phyloP scores from a whole-genome alignment of 805 yeast species.

The Candida ficus region DNA sequence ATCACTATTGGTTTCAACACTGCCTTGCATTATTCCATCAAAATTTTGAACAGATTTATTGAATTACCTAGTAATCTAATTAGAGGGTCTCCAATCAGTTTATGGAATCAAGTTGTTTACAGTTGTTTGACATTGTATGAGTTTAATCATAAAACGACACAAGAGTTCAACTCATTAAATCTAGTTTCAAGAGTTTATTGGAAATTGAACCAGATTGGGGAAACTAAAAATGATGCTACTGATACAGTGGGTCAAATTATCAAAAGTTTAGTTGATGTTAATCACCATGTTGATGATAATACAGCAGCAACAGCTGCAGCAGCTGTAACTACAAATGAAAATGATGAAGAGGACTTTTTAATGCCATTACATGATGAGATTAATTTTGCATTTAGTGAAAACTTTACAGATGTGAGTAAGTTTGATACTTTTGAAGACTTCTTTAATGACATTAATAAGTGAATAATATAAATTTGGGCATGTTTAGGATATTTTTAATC shows the following conservation, averaged over 20 bases:
- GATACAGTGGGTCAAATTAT: slow-evolving; percentile 55
- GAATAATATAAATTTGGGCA: background rate
- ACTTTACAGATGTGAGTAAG: slow-evolving; percentile 14
- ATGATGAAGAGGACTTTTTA: slow-evolving; percentile 7
- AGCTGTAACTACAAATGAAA: background rate
- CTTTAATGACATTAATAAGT: slow-evolving; percentile 38
- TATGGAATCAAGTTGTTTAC: slow-evolving; percentile 48
- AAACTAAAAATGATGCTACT: slow-evolving; percentile 51
- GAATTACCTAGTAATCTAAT: slow-evolving; percentile 40
- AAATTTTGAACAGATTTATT: slow-evolving; percentile 40
- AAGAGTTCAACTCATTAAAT: slow-evolving; percentile 31
- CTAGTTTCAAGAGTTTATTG: slow-evolving; percentile 50
- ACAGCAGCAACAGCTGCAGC: too few relatives aligned
- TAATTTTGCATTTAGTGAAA: slow-evolving; percentile 17
- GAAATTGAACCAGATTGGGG: slow-evolving; percentile 55
- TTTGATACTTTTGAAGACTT: slow-evolving; percentile 51
- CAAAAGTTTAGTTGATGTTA: slow-evolving; percentile 36
- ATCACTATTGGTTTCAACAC: slow-evolving; percentile 32
- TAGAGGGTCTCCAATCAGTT: slow-evolving; percentile 50
- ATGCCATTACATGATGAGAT: slow-evolving; percentile 25
- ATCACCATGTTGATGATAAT: slow-evolving; percentile 1
- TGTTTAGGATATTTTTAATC: too few relatives aligned
- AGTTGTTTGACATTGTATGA: slow-evolving; percentile 50
- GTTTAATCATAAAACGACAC: slow-evolving; percentile 34
- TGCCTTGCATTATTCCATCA: slow-evolving; percentile 40